Evolutionary conservation across 192 early-diverging fungal genomes (phyloP).

Genomic region (Coemansia guatemalensis): DNA sequence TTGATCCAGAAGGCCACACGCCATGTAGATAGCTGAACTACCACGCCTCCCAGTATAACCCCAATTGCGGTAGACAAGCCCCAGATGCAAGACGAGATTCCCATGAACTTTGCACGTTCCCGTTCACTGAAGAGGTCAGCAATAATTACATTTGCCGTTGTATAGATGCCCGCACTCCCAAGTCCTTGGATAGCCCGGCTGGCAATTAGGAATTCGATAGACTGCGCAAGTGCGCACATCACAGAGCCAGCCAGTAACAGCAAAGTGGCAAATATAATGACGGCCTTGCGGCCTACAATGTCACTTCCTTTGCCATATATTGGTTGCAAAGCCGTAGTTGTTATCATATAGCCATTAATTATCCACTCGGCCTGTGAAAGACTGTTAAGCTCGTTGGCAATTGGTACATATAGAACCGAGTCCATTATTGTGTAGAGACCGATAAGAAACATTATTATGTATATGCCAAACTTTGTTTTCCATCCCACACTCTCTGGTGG

Average conservation of each 20-base stretch:
- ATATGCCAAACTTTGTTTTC: conserved; percentile 27
- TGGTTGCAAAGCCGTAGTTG: conserved; percentile 67
- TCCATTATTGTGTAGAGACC: conserved; percentile 67
- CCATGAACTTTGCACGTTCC: conserved; percentile 72
- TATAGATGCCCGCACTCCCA: conserved; percentile 64
- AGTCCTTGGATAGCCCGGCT: conserved; percentile 73
- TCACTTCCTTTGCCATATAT: conserved; percentile 84
- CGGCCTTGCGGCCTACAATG: conserved; percentile 57
- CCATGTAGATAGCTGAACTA: conserved; percentile 64
- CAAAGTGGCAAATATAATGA: conserved; percentile 31
- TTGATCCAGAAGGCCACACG: conserved; percentile 83
- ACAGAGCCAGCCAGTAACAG: conserved; percentile 47
- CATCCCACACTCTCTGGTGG: neutral
- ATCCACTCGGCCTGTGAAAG: conserved; percentile 78
- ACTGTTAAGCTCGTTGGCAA: conserved; percentile 68
- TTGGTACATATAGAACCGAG: conserved; percentile 67
- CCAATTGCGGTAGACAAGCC: conserved; percentile 61
- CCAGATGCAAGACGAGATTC: conserved; percentile 59
- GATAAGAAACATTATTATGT: conserved; percentile 33
- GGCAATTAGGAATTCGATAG: conserved; percentile 58
- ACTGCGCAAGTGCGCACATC: conserved; percentile 36
- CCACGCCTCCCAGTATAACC: conserved; percentile 69
- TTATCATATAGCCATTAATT: conserved; percentile 72
- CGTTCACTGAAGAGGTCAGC: conserved; percentile 69
- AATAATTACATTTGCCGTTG: conserved; percentile 66